Evolutionary conservation across 495 filamentous ascomycete species (phyloP).

Genomic region (Penicillium cosmopolitanum): DNA sequence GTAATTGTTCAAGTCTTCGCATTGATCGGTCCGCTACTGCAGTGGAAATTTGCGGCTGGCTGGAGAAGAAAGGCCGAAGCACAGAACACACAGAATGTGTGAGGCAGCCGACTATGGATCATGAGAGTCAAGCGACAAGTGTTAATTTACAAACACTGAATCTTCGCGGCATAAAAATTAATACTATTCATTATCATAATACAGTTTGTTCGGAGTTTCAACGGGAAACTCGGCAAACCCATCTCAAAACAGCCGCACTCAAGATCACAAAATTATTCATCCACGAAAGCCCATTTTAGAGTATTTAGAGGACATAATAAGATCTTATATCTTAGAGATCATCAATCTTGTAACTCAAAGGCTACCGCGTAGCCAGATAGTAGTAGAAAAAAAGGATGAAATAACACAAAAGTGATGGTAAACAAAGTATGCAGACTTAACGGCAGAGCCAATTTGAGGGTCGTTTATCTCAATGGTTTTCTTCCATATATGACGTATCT

Average conservation of each 20-base stretch:
- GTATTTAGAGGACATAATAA: too few species aligned
- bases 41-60: slow-evolving; percentile 41
- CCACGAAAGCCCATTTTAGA: too few species aligned
- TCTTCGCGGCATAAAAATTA: background rate
- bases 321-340: too few species aligned
- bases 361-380: too few species aligned
- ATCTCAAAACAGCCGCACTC: background rate
- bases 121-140: too few species aligned
- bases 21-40: slow-evolving; percentile 39
- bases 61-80: slow-evolving; percentile 37
- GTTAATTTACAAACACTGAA: too few species aligned
- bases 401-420: background rate
- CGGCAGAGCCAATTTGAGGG: background rate
- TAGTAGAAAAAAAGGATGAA: too few species aligned
- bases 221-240: too few species aligned
- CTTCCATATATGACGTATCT: slow-evolving; percentile 10
- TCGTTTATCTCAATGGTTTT: slow-evolving; percentile 4
- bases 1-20: slow-evolving; percentile 41
- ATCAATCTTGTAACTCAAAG: too few species aligned
- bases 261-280: background rate
- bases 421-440: background rate
- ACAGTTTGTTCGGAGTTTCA: background rate
- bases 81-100: background rate
- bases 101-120: too few species aligned
- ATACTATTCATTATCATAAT: background rate